Evolutionary conservation across 371 early-diverging fungal species (phyloP).

Genomic region (Circinella minor): DNA sequence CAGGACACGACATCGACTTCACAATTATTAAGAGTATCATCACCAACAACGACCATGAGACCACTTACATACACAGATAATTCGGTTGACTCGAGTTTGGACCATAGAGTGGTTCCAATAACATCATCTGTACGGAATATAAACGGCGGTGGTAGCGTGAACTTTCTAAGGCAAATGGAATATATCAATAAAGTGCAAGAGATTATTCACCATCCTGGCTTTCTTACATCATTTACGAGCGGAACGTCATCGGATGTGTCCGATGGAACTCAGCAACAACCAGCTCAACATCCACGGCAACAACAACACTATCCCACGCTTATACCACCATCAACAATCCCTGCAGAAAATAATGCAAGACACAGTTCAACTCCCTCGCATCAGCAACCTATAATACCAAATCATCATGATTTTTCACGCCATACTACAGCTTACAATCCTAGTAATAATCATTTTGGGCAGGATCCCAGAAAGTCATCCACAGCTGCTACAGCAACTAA

Average conservation of each 20-base stretch:
- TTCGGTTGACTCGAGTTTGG: no score
- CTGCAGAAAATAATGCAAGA: background rate
- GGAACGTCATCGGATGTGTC: conserved; percentile 11
- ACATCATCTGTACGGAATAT: no score
- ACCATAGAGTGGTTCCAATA: no score
- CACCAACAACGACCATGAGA: no score
- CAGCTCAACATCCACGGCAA: background rate
- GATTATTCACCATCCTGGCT: background rate
- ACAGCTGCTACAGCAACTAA: background rate
- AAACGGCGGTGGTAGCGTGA: no score
- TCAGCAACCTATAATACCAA: background rate
- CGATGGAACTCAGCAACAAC: conserved; percentile 6
- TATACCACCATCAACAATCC: background rate
- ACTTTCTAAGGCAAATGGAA: background rate
- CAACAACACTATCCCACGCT: conserved; percentile 5
- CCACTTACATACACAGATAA: no score
- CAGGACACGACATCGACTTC: no score
- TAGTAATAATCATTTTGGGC: background rate
- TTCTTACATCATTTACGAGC: background rate
- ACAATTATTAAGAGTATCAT: no score
- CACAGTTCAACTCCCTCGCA: conserved; percentile 3
- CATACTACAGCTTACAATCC: background rate
- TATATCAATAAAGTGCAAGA: background rate
- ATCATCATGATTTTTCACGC: background rate
- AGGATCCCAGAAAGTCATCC: background rate